Evolutionary conservation across 352 stramenopile species (phyloP).

Genomic region (Phytophthora uliginosa): DNA sequence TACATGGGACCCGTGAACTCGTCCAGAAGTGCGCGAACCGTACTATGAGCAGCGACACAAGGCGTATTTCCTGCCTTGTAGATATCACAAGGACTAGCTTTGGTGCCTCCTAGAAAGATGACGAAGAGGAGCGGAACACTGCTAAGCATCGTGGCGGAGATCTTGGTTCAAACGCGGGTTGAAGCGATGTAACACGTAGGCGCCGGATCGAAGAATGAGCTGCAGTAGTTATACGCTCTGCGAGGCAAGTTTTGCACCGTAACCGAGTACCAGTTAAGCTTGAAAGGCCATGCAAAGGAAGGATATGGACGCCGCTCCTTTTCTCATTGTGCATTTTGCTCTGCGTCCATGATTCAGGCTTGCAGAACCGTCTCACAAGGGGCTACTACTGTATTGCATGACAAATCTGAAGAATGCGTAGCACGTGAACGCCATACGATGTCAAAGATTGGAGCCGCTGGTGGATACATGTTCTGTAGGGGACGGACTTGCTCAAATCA

Average conservation of each 20-base stretch:
- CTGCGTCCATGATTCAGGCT: neutral
- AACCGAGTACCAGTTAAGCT: neutral
- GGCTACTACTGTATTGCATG: neutral
- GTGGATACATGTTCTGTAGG: too few species aligned
- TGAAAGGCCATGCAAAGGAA: neutral
- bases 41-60: conserved; percentile 35
- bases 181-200: neutral
- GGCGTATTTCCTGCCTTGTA: conserved; percentile 27
- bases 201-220: neutral
- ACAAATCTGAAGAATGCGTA: neutral
- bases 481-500: too few species aligned
- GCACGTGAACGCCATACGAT: neutral
- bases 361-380: neutral
- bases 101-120: conserved; percentile 13
- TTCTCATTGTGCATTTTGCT: neutral
- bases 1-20: conserved; percentile 26
- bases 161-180: neutral
- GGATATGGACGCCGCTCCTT: neutral
- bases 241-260: neutral
- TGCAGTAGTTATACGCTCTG: neutral
- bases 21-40: conserved; percentile 25
- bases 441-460: neutral
- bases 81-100: conserved; percentile 32
- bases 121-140: conserved; percentile 18
- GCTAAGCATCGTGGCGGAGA: conserved; percentile 12